These are phyloP conservation scores for Suillus sp. DNA, from an alignment of 768 basidiomycete genomes.

Conservation along the genomic window DNA sequence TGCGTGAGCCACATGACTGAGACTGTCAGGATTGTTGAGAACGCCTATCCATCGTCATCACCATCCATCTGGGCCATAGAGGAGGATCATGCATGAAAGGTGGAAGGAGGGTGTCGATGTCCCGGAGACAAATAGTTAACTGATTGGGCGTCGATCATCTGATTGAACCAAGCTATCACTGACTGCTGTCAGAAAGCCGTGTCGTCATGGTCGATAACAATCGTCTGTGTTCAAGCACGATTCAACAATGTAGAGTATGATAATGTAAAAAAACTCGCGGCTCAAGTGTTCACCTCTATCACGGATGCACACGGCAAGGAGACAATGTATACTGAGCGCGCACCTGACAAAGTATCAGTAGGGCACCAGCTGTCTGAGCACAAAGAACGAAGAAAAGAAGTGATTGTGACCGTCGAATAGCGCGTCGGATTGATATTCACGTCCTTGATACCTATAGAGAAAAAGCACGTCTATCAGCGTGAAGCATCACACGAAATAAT, in stretches of 20 bases:
- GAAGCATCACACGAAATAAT: neutral
- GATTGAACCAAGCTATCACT: neutral
- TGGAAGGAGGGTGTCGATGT: neutral
- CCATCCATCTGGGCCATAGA: neutral
- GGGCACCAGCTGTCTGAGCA: neutral
- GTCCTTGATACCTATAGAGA: neutral
- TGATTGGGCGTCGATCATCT: neutral
- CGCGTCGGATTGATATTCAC: neutral
- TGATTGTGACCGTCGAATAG: neutral
- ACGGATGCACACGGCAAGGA: too few species aligned
- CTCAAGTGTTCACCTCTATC: too few species aligned
- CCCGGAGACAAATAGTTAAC: neutral
- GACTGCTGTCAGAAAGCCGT: neutral
- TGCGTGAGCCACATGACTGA: neutral
- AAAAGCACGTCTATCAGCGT: neutral
- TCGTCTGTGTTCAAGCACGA: neutral
- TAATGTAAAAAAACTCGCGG: neutral
- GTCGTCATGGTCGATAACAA: neutral
- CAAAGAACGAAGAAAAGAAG: neutral
- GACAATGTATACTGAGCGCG: too few species aligned
- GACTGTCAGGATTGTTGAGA: neutral
- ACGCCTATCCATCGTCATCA: neutral
- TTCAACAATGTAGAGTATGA: neutral
- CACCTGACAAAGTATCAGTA: neutral
- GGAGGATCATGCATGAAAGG: neutral